Percentiles rank a stretch among this genome's conserved stretches.
These are phyloP conservation scores for Albifimbria verrucaria DNA, from an alignment of 2,329 filamentous ascomycete species.

Conservation along the genomic window DNA sequence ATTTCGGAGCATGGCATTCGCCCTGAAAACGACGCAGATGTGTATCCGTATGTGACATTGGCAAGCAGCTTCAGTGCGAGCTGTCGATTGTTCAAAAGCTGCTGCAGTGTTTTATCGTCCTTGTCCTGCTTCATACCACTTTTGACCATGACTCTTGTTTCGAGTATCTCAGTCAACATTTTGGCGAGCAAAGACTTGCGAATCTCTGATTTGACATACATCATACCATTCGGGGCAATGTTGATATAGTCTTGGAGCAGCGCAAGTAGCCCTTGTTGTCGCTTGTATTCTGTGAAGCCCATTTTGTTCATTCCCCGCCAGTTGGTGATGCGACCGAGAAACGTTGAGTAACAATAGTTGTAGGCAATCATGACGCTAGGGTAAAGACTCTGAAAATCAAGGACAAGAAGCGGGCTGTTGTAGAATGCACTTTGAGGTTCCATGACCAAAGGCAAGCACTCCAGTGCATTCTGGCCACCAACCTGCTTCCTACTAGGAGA, in stretches of 20 bases:
- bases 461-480: constrained; percentile 87
- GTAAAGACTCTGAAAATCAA: constrained; percentile 96
- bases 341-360: constrained; percentile 98
- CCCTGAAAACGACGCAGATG: constrained; percentile 93
- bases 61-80: constrained; percentile 92
- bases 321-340: constrained; percentile 76
- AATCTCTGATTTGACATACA: constrained; percentile 83
- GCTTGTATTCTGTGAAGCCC: constrained; percentile 85
- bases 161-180: constrained; percentile 93
- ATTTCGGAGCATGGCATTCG: constrained; percentile 98
- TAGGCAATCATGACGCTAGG: constrained; percentile 99
- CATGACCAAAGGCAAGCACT: constrained; percentile 94
- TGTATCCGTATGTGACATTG: constrained; percentile 99
- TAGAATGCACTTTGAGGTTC: constrained; percentile 96
- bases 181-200: constrained; percentile 89
- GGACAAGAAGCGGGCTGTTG: constrained; percentile 79
- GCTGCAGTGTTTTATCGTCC: constrained; percentile 80
- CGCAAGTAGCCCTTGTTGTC: constrained; percentile 70
- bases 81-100: constrained; percentile 88
- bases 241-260: constrained; percentile 84
- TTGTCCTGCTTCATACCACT: constrained; percentile 93
- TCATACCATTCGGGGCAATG: constrained; percentile 92
- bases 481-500: constrained; percentile 92
- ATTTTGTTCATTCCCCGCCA: constrained; percentile 95
- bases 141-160: constrained; percentile 97